Percentiles rank a stretch among this genome's conserved stretches.
These are phyloP conservation scores for Kuraishia borneana DNA, from an alignment of 805 yeast species.

Conservation along the genomic window DNA sequence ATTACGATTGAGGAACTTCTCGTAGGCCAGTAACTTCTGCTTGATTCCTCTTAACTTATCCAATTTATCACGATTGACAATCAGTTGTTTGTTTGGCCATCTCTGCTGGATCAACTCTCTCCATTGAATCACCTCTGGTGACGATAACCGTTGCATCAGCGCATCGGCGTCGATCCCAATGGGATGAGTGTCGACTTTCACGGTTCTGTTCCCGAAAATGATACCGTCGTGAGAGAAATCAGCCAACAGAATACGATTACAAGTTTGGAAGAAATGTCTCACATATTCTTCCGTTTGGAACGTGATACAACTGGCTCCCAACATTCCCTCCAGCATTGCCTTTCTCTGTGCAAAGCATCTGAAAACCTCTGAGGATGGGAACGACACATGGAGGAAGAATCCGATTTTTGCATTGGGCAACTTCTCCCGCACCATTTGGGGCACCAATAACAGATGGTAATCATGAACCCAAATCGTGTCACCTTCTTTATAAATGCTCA, in stretches of 20 bases:
- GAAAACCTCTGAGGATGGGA: conserved; percentile 93
- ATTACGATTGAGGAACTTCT: conserved; percentile 55
- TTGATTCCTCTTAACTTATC: conserved; percentile 83
- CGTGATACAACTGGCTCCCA: conserved; percentile 81
- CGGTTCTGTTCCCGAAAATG: conserved; percentile 46
- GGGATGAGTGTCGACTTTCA: conserved; percentile 48
- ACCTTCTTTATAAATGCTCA: conserved; percentile 54
- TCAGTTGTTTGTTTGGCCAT: conserved; percentile 61
- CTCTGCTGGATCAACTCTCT: conserved; percentile 59
- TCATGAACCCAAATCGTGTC: conserved; percentile 92
- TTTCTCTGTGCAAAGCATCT: conserved; percentile 86
- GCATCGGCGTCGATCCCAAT: conserved; percentile 71
- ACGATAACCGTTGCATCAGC: conserved; percentile 32
- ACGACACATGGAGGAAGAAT: conserved; percentile 84
- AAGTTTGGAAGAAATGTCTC: conserved; percentile 85
- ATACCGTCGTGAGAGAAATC: conserved; percentile 61
- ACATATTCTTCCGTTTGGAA: conserved; percentile 93
- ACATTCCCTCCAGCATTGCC: conserved; percentile 63
- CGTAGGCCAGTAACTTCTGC: conserved; percentile 82
- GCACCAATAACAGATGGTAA: conserved; percentile 81
- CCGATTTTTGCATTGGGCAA: conserved; percentile 84
- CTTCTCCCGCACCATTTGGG: conserved; percentile 65
- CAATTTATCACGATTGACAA: conserved; percentile 81
- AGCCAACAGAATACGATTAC: conserved; percentile 72
- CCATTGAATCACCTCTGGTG: conserved; percentile 48